phyloP scores from a whole-genome alignment of 1,284 basidiomycete genomes.

The Puccinia hordei region DNA sequence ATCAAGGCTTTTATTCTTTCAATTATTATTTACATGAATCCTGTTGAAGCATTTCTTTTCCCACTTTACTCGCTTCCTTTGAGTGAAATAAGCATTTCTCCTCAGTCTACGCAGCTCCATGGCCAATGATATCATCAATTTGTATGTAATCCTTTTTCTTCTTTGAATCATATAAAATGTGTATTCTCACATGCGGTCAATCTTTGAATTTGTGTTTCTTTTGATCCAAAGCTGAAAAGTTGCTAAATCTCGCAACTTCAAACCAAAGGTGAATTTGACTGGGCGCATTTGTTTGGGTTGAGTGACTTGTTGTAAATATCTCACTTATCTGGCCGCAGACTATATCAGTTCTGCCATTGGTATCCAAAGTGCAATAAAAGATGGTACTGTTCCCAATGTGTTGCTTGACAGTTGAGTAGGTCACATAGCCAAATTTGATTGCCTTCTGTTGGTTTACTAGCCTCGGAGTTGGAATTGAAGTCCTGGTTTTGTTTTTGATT shows the following conservation, averaged over 20 bases:
- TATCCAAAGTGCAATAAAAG: neutral
- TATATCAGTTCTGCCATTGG: neutral
- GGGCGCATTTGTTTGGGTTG: neutral
- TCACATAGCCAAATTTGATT: neutral
- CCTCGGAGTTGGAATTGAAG: neutral
- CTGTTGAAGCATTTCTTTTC: too few relatives aligned
- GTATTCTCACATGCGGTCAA: slow-evolving; percentile 12
- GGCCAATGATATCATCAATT: slow-evolving; percentile 16
- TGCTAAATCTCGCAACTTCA: slow-evolving; percentile 10
- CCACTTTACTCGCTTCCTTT: too few relatives aligned
- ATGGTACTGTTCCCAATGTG: slow-evolving; percentile 18
- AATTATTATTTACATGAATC: too few relatives aligned
- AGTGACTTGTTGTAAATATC: slow-evolving; percentile 22
- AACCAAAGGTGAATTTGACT: slow-evolving; percentile 31
- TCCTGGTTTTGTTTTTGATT: neutral
- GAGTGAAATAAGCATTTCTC: too few relatives aligned
- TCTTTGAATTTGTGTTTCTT: slow-evolving; percentile 23
- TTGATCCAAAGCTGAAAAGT: slow-evolving; percentile 16
- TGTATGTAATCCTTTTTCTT: slow-evolving; percentile 26
- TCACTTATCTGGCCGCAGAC: slow-evolving; percentile 27
- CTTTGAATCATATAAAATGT: slow-evolving; percentile 9
- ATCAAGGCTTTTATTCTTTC: too few relatives aligned
- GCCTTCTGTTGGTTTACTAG: neutral
- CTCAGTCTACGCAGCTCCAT: slow-evolving; percentile 4
- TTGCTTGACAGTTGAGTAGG: neutral